Percentiles rank a stretch among this genome's conserved stretches.
These are phyloP conservation scores for Carex littledalei DNA, from an alignment of 176 grass and related monocot species.

Conservation along the genomic window DNA sequence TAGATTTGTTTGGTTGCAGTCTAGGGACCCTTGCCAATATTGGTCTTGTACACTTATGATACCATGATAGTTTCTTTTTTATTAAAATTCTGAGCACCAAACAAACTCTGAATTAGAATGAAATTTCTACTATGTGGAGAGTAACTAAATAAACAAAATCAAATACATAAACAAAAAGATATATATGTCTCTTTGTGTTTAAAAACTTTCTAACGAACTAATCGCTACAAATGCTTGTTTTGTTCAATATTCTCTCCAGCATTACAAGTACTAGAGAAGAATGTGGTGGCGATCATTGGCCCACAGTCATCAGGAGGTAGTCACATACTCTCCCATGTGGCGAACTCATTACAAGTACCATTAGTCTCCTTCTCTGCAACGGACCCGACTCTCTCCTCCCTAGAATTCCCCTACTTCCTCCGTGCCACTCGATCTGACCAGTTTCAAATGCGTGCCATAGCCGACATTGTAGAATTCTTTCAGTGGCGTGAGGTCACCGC, in stretches of 20 bases:
- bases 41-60: neutral
- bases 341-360: constrained; percentile 66
- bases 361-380: constrained; percentile 72
- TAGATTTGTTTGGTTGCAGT: neutral
- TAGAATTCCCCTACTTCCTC: constrained; percentile 73
- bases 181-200: neutral
- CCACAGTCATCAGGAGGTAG: constrained; percentile 69
- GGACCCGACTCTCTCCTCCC: constrained; percentile 62
- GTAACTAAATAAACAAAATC: constrained; percentile 9
- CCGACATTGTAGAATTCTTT: constrained; percentile 62
- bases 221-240: constrained; percentile 11
- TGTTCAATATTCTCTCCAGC: constrained; percentile 43
- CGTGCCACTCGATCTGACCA: constrained; percentile 58
- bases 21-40: neutral
- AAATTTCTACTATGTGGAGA: constrained; percentile 22
- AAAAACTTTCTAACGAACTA: neutral
- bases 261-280: constrained; percentile 58
- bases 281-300: constrained; percentile 60
- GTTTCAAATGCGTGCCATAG: constrained; percentile 78
- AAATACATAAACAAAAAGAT: constrained; percentile 1
- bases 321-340: constrained; percentile 66
- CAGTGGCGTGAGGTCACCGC: constrained; percentile 68
- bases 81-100: constrained; percentile 1
- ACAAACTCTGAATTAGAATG: constrained; percentile 22
- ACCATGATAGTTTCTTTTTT: neutral